Evolutionary conservation across 805 yeast species (phyloP).

Genomic region (Yarrowia sp.): DNA sequence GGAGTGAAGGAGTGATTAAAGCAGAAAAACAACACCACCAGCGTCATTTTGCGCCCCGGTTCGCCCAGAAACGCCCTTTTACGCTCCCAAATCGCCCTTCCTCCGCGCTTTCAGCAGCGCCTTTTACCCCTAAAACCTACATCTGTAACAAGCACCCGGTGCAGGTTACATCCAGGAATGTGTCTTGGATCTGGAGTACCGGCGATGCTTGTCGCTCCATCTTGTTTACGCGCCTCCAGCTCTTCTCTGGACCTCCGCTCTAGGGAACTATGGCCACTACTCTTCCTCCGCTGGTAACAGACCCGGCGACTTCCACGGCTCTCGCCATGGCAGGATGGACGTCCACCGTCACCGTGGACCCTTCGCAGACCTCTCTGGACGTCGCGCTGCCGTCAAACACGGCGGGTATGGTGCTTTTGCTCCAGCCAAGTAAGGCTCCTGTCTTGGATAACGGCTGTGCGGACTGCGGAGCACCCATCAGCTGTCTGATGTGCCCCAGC

Average conservation of each 20-base stretch:
- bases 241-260: background rate
- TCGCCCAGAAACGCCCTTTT: background rate
- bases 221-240: background rate
- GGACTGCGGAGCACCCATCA: background rate
- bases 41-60: too few relatives aligned
- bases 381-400: background rate
- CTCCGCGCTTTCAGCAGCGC: background rate
- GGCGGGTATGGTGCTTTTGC: background rate
- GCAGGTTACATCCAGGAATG: constrained; percentile 10
- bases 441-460: background rate
- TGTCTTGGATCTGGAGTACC: background rate
- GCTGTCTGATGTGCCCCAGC: background rate
- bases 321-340: background rate
- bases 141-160: constrained; percentile 21
- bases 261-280: background rate
- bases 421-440: background rate
- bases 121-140: constrained; percentile 5
- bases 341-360: background rate
- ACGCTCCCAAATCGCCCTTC: background rate
- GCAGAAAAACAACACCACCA: too few relatives aligned
- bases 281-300: background rate
- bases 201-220: background rate
- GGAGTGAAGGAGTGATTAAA: background rate
- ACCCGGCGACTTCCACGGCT: background rate
- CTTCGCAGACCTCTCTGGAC: background rate